Evolutionary conservation across 2,329 filamentous ascomycete species (phyloP), one percentile per base, ranked within the genome.

Genomic region (Cucurbitaria berberidis): DNA sequence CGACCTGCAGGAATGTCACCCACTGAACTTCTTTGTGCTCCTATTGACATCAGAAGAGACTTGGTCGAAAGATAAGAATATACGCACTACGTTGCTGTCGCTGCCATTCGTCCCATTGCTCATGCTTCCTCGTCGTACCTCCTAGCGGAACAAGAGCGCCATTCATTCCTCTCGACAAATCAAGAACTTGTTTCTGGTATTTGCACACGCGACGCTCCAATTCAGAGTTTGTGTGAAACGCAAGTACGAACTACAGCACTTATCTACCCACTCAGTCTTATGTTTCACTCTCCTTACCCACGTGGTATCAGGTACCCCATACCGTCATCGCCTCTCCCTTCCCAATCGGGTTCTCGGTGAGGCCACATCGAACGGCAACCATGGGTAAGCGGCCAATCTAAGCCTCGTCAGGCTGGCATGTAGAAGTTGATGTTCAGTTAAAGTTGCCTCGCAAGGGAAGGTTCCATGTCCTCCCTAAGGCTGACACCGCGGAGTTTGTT

Each of bases 381-480:
- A 48, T 50, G 43, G 53, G 40, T 53, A 51, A 46, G 40, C 40
- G 43, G 53, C 29, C 35, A 43, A 39, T 22, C 49, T 48, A 51
- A 57, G 56, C 49, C 50, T 51, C 29, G 51, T 38, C 29, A 52
- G 46, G 27, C 30, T 15, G 16, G 45, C 42, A 27, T 45, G 13
- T 34, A 21, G 43, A 39, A 44, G 44, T 53, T 53, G 49, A 59
- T 59, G 45, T 56, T 56, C 53, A 53, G 5, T 42, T 50, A 51
- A 46, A 40, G 43, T 57, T 57, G 27, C 53, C 53, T 45, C 40
- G 53, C 50, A 51, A 42, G 26, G 24, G 22, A 29, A 24, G 10
- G 13, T 34, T 22, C 42, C 30, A 47, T 42, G 41, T 38, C 48
- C 41, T n/a, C 29, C 24, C 34, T 24, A 51, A 39, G 48, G 32